A percentile compares a stretch with the other conserved stretches of the same genome.
phyloP scores from a whole-genome alignment of 768 basidiomycete species.

The Candolleomyces eurysporus region DNA sequence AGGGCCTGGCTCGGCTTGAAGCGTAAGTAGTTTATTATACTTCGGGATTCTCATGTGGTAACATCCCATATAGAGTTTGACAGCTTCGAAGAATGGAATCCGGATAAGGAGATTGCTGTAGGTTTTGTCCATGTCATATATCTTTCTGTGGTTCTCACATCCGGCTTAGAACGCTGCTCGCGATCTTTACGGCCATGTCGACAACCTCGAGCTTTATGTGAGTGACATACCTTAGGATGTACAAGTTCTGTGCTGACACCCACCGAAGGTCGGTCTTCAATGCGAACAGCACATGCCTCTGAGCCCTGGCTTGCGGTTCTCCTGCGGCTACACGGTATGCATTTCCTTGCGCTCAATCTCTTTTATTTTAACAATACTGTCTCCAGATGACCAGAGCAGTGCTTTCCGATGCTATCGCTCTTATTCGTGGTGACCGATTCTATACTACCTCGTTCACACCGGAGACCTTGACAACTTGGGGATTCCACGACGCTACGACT shows the following conservation, averaged over 20 bases:
- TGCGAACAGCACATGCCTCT: constrained; percentile 32
- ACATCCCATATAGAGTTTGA: constrained; percentile 30
- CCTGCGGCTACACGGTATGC: constrained; percentile 28
- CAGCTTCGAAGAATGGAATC: constrained; percentile 56
- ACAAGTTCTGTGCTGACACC: background rate
- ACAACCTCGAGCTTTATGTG: constrained; percentile 1
- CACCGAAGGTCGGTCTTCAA: constrained; percentile 25
- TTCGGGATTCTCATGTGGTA: background rate
- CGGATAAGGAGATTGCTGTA: constrained; percentile 43
- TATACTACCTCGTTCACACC: constrained; percentile 52
- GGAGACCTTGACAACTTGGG: constrained; percentile 48
- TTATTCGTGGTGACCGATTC: constrained; percentile 54
- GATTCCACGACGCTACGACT: constrained; percentile 46
- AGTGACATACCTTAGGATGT: background rate
- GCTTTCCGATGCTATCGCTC: constrained; percentile 51
- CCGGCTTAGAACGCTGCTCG: constrained; percentile 20
- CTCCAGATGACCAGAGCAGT: constrained; percentile 44
- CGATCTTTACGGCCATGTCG: constrained; percentile 30
- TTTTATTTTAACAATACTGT: background rate
- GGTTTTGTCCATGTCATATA: constrained; percentile 4
- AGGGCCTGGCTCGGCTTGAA: constrained; percentile 48
- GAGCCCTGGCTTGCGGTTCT: constrained; percentile 24
- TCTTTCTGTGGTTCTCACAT: no score
- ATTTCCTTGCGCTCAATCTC: background rate
- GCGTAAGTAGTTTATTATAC: constrained; percentile 20